Base-by-base conservation (phyloP, 73 alveolate species). In the Tetrahymena thermophila region DNA sequence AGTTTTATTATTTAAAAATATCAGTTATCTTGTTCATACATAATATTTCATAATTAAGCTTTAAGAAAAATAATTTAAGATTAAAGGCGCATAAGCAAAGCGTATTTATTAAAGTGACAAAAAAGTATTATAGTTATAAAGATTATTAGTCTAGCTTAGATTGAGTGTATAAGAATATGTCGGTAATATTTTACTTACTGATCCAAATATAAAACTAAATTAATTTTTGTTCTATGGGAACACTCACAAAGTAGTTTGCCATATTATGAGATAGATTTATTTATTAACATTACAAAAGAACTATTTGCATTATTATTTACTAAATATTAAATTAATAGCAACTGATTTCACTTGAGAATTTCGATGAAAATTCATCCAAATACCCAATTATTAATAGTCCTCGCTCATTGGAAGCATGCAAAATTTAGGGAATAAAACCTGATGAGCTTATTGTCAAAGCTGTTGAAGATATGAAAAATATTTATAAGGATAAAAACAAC, bases 371-470 rank as follows among this genome's bases (percentile, higher is more conserved):
- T n/a, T 71, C 89, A 23, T 23, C 89, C 23, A 71, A n/a, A 71
- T 71, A 71, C 4, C 89, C 89, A 71, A 71, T 71, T 34, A 71
- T 97, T 71, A 97, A 98, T 85, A 96, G 98, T 97, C 99, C 99
- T 35, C 94, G 98, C 28, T 93, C 98, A 1, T 93, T 97, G 93
- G 97, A 97, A 93, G 97, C 96, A 16, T 97, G 98, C 96, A 84
- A 96, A 19, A 35, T 95, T 43, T 94, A 93, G 85, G 99, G 99
- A 37, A 97, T 98, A 0, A 95, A 97, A 16, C 98, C 98, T 15
- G 95, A 95, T 14, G 99, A 98, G 95, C 89, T 98, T 84, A 94
- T 95, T 56, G 96, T 44, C 71, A 35, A 55, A 34, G 95, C 96
- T 31, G 94, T 84, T 31, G 96, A 95, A 50, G 96, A 98, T 28